phyloP scores from a whole-genome alignment of 345 rosid genomes.

The Raphanus raphanistrum region DNA sequence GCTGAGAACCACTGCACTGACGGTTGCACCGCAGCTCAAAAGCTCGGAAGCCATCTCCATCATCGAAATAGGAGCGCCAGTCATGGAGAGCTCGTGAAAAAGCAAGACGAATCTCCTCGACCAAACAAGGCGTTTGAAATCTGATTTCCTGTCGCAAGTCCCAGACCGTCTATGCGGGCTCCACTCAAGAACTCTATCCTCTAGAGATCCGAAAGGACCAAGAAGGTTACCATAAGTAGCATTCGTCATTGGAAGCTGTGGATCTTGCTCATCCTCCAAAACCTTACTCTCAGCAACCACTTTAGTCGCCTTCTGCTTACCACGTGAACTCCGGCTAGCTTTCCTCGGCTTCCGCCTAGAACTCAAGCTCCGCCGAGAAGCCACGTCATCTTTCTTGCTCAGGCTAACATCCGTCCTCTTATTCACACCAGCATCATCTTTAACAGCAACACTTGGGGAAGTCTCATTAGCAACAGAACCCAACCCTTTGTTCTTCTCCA shows the following conservation, averaged over 20 bases:
- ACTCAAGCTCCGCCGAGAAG: slow-evolving; percentile 41
- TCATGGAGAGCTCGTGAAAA: slow-evolving; percentile 95
- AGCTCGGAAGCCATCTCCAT: slow-evolving; percentile 96
- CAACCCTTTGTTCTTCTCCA: slow-evolving; percentile 37
- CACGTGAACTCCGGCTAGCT: slow-evolving; percentile 42
- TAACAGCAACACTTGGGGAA: slow-evolving; percentile 44
- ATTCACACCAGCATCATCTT: slow-evolving; percentile 37
- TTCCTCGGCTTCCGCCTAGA: slow-evolving; percentile 53
- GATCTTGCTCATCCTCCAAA: slow-evolving; percentile 55
- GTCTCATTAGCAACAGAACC: slow-evolving; percentile 52
- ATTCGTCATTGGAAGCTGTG: slow-evolving; percentile 60
- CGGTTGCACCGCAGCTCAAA: slow-evolving; percentile 97
- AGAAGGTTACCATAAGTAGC: slow-evolving; percentile 73
- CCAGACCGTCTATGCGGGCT: slow-evolving; percentile 84
- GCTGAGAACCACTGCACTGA: slow-evolving; percentile 84
- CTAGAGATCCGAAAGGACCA: slow-evolving; percentile 83
- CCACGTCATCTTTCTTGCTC: slow-evolving; percentile 48
- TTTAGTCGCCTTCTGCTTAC: slow-evolving; percentile 49
- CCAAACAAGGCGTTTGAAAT: slow-evolving; percentile 91
- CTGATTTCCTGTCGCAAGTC: slow-evolving; percentile 86
- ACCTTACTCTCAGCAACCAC: slow-evolving; percentile 38
- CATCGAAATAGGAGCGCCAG: slow-evolving; percentile 98
- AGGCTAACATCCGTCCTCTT: slow-evolving; percentile 50
- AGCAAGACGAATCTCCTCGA: slow-evolving; percentile 83
- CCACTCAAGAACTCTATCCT: slow-evolving; percentile 80